phyloP scores from a whole-genome alignment of 306 rosid genomes.

The Ormosia emarginata region DNA sequence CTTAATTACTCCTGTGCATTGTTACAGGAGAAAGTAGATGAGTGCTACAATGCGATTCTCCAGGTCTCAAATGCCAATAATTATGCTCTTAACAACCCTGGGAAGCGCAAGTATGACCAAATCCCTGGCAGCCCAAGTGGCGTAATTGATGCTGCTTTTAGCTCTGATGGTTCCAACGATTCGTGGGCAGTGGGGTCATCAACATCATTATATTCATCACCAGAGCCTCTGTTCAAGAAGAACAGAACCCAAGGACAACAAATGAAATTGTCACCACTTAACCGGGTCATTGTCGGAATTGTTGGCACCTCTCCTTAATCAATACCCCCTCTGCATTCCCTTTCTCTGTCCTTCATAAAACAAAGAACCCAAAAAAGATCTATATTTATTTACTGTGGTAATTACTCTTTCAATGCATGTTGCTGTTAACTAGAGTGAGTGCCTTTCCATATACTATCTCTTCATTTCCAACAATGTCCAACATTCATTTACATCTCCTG shows the following conservation, averaged over 20 bases:
- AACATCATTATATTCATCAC: constrained; percentile 44
- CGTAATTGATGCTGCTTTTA: constrained; percentile 62
- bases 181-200: constrained; percentile 72
- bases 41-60: constrained; percentile 53
- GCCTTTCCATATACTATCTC: background rate
- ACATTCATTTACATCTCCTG: constrained; percentile 19
- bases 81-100: constrained; percentile 10
- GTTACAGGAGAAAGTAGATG: constrained; percentile 76
- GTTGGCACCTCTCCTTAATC: constrained; percentile 53
- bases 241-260: constrained; percentile 56
- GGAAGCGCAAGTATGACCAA: constrained; percentile 57
- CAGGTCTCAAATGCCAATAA: constrained; percentile 31
- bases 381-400: constrained; percentile 19
- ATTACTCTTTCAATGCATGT: constrained; percentile 24
- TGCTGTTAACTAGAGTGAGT: constrained; percentile 10
- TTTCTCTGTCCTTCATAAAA: background rate
- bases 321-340: background rate
- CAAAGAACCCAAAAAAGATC: background rate
- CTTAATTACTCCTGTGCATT: background rate
- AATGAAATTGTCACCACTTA: constrained; percentile 46
- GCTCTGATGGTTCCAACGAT: constrained; percentile 75
- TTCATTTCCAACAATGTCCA: constrained; percentile 55
- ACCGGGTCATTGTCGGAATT: constrained; percentile 53
- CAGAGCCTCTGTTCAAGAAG: constrained; percentile 65
- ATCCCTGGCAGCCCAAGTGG: constrained; percentile 78